phyloP scores from a whole-genome alignment of 768 basidiomycete species.

The Cystobasidium ongulense region DNA sequence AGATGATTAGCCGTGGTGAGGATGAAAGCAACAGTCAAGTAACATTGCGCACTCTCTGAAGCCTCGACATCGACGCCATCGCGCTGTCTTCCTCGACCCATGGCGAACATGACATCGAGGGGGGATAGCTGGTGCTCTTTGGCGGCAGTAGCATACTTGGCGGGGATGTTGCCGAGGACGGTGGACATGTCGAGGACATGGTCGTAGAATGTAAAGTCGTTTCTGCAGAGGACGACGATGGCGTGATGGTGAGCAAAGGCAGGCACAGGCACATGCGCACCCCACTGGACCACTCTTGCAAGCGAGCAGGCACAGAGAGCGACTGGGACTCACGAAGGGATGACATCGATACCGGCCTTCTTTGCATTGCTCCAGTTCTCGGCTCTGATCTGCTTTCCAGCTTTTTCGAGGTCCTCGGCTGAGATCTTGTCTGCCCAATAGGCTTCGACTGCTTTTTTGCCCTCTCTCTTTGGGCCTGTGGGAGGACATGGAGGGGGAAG shows the following conservation, averaged over 20 bases:
- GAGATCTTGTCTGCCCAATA: constrained; percentile 88
- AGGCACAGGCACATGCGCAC: too few species aligned
- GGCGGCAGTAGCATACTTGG: constrained; percentile 71
- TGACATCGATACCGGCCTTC: constrained; percentile 71
- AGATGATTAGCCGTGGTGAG: background rate
- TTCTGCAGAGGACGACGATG: constrained; percentile 52
- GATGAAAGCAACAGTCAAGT: background rate
- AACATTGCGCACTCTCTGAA: constrained; percentile 9
- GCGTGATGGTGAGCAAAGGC: constrained; percentile 14
- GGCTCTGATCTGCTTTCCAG: constrained; percentile 78
- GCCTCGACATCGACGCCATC: constrained; percentile 74
- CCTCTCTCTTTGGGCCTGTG: constrained; percentile 76
- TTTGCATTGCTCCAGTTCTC: constrained; percentile 79
- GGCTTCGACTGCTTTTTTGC: constrained; percentile 95
- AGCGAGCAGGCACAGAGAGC: background rate
- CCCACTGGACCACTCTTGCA: constrained; percentile 26
- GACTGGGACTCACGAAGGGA: constrained; percentile 46
- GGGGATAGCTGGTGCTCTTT: constrained; percentile 56
- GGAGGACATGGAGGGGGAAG: background rate
- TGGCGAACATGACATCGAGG: constrained; percentile 95
- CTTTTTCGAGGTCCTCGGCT: constrained; percentile 77
- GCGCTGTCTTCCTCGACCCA: constrained; percentile 96
- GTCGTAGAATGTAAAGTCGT: constrained; percentile 95
- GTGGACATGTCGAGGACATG: constrained; percentile 95
- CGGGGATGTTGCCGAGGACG: constrained; percentile 90